Conservation (phyloP, 768 basidiomycete species). For the Phlegmacium glaucopus region DNA sequence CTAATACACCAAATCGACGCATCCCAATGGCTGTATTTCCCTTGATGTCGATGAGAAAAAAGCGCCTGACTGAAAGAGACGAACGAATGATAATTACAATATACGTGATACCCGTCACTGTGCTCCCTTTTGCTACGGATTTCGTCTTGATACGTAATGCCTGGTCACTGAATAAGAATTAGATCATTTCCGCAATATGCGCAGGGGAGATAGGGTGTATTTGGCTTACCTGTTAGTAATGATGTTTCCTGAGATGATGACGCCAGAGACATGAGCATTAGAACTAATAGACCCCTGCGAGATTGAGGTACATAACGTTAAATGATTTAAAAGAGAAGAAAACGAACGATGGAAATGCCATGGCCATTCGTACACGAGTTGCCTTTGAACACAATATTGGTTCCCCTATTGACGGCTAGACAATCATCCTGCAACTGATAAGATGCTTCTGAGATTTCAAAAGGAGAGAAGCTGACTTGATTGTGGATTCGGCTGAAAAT, state of each 20-base stretch:
- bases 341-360: constrained; percentile 52
- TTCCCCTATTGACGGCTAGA: constrained; percentile 46
- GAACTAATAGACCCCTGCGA: constrained; percentile 53
- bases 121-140: constrained; percentile 38
- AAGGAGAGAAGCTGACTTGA: constrained; percentile 37
- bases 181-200: not conserved
- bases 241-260: constrained; percentile 49
- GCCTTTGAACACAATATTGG: constrained; percentile 43
- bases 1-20: constrained; percentile 50
- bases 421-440: constrained; percentile 47
- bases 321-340: not conserved
- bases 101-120: constrained; percentile 49
- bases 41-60: constrained; percentile 17
- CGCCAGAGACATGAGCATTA: constrained; percentile 39
- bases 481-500: constrained; percentile 23
- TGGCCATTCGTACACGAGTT: constrained; percentile 61
- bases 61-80: not conserved
- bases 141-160: constrained; percentile 64
- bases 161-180: constrained; percentile 33
- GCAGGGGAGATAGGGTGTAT: not conserved
- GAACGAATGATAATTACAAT: constrained; percentile 24
- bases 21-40: constrained; percentile 52
- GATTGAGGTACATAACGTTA: not conserved
- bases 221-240: constrained; percentile 48
- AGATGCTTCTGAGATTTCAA: not conserved